Base-by-base conservation (phyloP, 495 filamentous ascomycete genomes). In the Penicillium pancosmium region DNA sequence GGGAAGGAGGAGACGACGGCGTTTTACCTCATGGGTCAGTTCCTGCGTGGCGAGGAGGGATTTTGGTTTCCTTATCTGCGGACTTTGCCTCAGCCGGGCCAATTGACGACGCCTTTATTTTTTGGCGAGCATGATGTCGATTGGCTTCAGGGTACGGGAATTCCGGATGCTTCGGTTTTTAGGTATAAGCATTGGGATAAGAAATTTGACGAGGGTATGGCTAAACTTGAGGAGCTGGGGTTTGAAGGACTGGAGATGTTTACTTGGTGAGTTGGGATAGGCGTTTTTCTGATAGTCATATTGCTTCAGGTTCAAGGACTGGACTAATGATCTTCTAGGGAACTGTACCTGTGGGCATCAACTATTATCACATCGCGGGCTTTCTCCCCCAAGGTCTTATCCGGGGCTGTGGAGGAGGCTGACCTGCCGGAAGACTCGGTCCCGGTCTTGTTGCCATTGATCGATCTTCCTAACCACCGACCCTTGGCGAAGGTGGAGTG, bases 41-140 rank as follows among this genome's bases (percentile, higher is more conserved):
- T 76, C 61, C 60, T 85, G 36, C 68, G 79, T 7, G 75, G 72
- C 1, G 36, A 68, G 15, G 55, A 73, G n/a, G 80, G 83, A 1
- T 84, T 82, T 57, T 90, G 87, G 87, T 76, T 70, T 64, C 84
- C 85, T 4, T 90, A 89, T 69, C 65, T 89, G 15, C 69, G 73
- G 15, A 79, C 78, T 21, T 59, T 90, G 43, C 87, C 87, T n/a
- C 66, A 68, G 50, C 77, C 79, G 6, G 73, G 77, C 3, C 73
- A 78, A 1, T 73, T 87, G 59, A 79, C 79, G 35, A 87, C 85
- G 9, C 83, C 84, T 1, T 54, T 87, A 48, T 88, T 80, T 60
- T 88, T 84, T 68, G 71, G 76, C 11, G 76, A 79, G 18, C 76
- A 75, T 40, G 87, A 89, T 71, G 55, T 84, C 27, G 67, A 69